A percentile compares a stretch with the other conserved stretches of the same genome.
phyloP scores from a whole-genome alignment of 2,329 filamentous ascomycete genomes.

The Ceratocystiopsis sp. region DNA sequence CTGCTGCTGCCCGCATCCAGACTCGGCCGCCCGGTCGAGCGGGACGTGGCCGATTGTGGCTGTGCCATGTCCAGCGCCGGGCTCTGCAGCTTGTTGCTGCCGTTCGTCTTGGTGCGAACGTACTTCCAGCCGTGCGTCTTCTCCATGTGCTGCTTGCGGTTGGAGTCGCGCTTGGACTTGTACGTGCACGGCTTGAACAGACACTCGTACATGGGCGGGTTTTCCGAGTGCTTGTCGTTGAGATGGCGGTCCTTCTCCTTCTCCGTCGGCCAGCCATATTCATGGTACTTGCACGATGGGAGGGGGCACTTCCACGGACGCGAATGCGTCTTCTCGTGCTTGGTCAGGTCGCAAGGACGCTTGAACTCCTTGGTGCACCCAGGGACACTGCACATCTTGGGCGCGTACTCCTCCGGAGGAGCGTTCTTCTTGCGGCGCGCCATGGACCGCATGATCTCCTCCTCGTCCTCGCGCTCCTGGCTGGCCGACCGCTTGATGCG shows the following conservation, averaged over 20 bases:
- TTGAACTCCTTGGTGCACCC: constrained; percentile 87
- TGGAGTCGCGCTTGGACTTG: constrained; percentile 87
- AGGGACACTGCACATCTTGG: constrained; percentile 56
- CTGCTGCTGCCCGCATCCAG: constrained; percentile 22
- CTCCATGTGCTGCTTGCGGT: constrained; percentile 98
- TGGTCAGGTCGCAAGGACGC: constrained; percentile 90
- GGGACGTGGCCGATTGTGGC: not conserved
- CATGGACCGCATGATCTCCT: constrained; percentile 80
- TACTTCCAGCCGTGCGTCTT: constrained; percentile 89
- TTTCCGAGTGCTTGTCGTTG: constrained; percentile 83
- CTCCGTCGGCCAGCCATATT: constrained; percentile 87
- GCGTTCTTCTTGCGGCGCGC: constrained; percentile 89
- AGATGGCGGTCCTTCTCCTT: constrained; percentile 93
- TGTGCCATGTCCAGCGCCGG: not conserved
- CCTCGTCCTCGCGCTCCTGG: constrained; percentile 59
- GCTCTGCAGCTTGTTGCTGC: constrained; percentile 33
- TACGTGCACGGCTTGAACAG: constrained; percentile 72
- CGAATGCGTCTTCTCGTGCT: constrained; percentile 95
- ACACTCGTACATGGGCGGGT: constrained; percentile 71
- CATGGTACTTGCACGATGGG: constrained; percentile 72
- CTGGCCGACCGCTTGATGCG: constrained; percentile 50
- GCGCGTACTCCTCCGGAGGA: constrained; percentile 64
- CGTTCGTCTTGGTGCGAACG: constrained; percentile 80
- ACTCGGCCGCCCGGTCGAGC: constrained; percentile 17
- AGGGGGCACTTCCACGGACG: constrained; percentile 88